phyloP scores from a whole-genome alignment of 2,329 filamentous ascomycete species.

The Aspergillus sojae region DNA sequence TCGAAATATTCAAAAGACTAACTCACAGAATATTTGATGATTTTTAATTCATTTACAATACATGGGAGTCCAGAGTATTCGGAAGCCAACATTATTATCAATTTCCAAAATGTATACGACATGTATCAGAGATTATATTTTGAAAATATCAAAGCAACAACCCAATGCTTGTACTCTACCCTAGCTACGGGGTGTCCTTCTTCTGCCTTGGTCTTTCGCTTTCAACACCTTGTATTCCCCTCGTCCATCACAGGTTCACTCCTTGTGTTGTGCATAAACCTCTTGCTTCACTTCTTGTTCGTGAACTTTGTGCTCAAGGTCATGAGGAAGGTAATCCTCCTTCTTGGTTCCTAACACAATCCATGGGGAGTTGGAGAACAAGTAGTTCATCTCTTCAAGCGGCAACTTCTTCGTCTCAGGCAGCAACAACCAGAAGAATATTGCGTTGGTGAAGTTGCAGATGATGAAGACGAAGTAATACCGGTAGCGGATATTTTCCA shows the following conservation, averaged over 20 bases:
- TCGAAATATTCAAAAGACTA: background rate
- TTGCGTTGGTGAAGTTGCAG: constrained; percentile 69
- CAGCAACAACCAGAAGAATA: constrained; percentile 69
- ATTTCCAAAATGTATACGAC: background rate
- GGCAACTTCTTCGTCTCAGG: constrained; percentile 67
- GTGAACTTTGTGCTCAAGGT: constrained; percentile 61
- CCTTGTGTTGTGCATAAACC: constrained; percentile 22
- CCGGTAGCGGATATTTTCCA: constrained; percentile 56
- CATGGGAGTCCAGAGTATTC: background rate
- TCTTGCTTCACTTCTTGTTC: constrained; percentile 59
- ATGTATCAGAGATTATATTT: background rate
- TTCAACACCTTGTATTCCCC: background rate
- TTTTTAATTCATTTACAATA: background rate
- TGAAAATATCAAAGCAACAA: background rate
- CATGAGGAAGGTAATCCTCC: constrained; percentile 55
- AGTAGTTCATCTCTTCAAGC: constrained; percentile 69
- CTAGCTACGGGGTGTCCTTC: background rate
- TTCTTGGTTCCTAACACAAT: constrained; percentile 63
- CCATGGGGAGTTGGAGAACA: constrained; percentile 67
- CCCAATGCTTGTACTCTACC: background rate
- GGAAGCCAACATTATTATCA: background rate
- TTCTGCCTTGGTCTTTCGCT: background rate
- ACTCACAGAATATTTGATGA: background rate
- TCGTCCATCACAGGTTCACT: constrained; percentile 10
- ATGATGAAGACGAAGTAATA: constrained; percentile 66